These are phyloP conservation scores for Fraxinus sp. DNA, from an alignment of 305 asterid species.

Conservation along the genomic window DNA sequence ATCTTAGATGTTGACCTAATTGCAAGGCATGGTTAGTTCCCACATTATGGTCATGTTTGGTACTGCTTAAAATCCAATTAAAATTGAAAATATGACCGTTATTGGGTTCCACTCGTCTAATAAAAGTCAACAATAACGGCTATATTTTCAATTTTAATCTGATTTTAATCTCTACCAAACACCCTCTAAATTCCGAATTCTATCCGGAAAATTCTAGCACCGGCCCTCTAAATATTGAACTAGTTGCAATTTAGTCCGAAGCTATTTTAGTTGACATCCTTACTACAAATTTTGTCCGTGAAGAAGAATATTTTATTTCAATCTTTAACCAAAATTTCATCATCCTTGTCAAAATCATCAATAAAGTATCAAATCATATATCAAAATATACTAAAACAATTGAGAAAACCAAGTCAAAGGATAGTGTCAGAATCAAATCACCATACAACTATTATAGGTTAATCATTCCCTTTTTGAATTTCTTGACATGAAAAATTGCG, in stretches of 20 bases:
- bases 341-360: background rate
- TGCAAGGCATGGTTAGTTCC: no score
- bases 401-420: background rate
- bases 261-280: background rate
- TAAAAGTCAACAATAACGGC: no score
- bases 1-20: no score
- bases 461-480: background rate
- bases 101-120: no score
- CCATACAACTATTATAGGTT: background rate
- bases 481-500: background rate
- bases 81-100: no score
- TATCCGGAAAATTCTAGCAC: background rate
- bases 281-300: background rate
- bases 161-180: no score
- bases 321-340: background rate
- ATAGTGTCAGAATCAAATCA: background rate
- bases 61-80: no score
- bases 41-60: no score
- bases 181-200: background rate
- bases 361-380: background rate
- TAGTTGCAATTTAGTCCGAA: background rate
- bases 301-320: background rate
- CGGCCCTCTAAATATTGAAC: background rate
- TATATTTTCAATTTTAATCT: no score
- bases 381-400: background rate